Evolutionary conservation across 768 basidiomycete species (phyloP).

Genomic region (Mycena latifolia): DNA sequence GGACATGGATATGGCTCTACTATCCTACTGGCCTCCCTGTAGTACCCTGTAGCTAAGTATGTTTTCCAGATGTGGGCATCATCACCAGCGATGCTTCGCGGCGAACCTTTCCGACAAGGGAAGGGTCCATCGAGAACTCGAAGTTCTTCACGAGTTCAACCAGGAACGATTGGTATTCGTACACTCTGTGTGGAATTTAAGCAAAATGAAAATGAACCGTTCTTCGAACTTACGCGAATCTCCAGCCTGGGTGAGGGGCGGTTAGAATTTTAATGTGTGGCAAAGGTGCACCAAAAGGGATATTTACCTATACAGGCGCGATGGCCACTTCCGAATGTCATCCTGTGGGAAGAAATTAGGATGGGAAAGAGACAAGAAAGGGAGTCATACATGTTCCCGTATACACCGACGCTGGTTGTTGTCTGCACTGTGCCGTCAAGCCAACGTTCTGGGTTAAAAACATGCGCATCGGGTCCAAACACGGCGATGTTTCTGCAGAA

Average conservation of each 20-base stretch:
- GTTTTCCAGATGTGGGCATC: too few relatives aligned
- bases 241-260: constrained; percentile 48
- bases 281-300: not conserved
- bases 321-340: constrained; percentile 63
- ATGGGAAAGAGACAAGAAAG: not conserved
- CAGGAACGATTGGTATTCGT: constrained; percentile 69
- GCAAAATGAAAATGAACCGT: not conserved
- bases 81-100: constrained; percentile 62
- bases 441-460: constrained; percentile 71
- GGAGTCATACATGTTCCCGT: constrained; percentile 57
- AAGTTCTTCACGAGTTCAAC: constrained; percentile 72
- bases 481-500: constrained; percentile 61
- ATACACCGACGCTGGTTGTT: constrained; percentile 58
- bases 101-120: constrained; percentile 51
- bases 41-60: too few relatives aligned
- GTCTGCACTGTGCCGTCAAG: constrained; percentile 50
- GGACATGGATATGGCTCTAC: too few relatives aligned
- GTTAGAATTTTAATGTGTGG: not conserved
- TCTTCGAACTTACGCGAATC: constrained; percentile 49
- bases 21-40: too few relatives aligned
- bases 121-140: constrained; percentile 49
- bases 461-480: constrained; percentile 69
- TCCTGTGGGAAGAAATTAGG: constrained; percentile 39
- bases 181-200: constrained; percentile 41
- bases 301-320: constrained; percentile 52